Conservation (phyloP, 1,284 basidiomycete species). For the Lignosus rhinocerotis region DNA sequence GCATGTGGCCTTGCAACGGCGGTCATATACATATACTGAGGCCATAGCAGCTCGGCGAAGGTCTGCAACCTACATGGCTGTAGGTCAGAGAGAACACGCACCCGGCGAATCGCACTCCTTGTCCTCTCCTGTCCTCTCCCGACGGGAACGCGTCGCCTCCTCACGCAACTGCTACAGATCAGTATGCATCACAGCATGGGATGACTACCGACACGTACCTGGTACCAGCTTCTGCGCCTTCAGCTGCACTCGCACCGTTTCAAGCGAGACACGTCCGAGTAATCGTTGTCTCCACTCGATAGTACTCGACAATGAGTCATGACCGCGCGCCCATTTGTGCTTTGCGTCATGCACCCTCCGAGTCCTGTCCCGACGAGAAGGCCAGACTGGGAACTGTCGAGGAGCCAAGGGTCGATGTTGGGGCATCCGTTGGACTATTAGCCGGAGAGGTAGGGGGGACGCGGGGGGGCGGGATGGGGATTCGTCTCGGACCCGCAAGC, state of each 20-base stretch:
- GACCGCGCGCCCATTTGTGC: constrained; percentile 68
- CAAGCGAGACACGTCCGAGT: constrained; percentile 51
- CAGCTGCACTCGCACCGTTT: constrained; percentile 46
- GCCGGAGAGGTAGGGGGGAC: too few relatives aligned
- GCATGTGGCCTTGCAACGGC: constrained; percentile 80
- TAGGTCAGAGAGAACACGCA: constrained; percentile 11
- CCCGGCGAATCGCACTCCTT: constrained; percentile 58
- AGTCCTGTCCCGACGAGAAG: constrained; percentile 31
- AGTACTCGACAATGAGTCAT: constrained; percentile 69
- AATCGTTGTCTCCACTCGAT: constrained; percentile 65
- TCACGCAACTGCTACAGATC: constrained; percentile 49
- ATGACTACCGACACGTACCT: constrained; percentile 39
- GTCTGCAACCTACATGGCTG: constrained; percentile 40
- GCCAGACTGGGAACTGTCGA: constrained; percentile 33
- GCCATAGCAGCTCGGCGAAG: constrained; percentile 92
- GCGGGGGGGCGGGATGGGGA: too few relatives aligned
- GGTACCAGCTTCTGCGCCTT: constrained; percentile 38
- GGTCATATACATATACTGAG: constrained; percentile 93
- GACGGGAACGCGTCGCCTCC: constrained; percentile 57
- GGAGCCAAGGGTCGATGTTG: constrained; percentile 9
- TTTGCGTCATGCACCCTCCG: constrained; percentile 11
- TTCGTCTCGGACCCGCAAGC: too few relatives aligned
- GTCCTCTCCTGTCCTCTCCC: constrained; percentile 63
- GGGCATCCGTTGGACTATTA: constrained; percentile 13
- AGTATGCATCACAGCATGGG: not conserved